Evolutionary conservation across 805 yeast species (phyloP).

Genomic region (Pichia sporocuriosa): DNA sequence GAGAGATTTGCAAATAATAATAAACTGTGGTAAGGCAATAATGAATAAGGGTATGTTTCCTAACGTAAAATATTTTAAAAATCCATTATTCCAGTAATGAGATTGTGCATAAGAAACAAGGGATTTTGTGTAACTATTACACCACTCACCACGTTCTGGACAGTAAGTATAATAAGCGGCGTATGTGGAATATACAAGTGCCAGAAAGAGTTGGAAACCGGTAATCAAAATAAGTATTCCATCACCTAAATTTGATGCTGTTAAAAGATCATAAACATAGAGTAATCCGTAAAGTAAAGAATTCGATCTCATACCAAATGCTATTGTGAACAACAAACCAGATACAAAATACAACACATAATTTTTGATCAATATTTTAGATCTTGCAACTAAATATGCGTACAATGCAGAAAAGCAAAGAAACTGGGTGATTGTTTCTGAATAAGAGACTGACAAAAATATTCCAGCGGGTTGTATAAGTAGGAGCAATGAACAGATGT

Average conservation of each 20-base stretch:
- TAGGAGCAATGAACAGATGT: constrained; percentile 33
- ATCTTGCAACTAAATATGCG: constrained; percentile 35
- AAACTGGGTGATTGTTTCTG: constrained; percentile 67
- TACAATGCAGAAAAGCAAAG: constrained; percentile 51
- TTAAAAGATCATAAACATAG: constrained; percentile 49
- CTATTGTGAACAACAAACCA: constrained; percentile 49
- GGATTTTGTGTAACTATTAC: constrained; percentile 48
- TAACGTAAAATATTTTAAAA: constrained; percentile 73
- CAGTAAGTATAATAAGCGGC: constrained; percentile 57
- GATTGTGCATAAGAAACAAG: constrained; percentile 67
- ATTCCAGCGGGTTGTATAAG: constrained; percentile 74
- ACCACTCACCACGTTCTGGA: constrained; percentile 75
- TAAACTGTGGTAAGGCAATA: constrained; percentile 63
- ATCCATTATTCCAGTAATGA: constrained; percentile 81
- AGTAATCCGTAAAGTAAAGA: constrained; percentile 65
- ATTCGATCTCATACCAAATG: constrained; percentile 68
- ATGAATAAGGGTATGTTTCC: constrained; percentile 79
- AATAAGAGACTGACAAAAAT: constrained; percentile 64
- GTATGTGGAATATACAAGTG: constrained; percentile 42
- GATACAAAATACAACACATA: constrained; percentile 33
- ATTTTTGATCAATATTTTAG: constrained; percentile 5
- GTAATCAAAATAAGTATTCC: constrained; percentile 36
- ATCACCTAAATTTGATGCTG: constrained; percentile 8
- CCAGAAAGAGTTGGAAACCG: constrained; percentile 48
- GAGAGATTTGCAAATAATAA: constrained; percentile 38